phyloP scores from a whole-genome alignment of 257 asterid genomes.

The Fraxinus excelsior region DNA sequence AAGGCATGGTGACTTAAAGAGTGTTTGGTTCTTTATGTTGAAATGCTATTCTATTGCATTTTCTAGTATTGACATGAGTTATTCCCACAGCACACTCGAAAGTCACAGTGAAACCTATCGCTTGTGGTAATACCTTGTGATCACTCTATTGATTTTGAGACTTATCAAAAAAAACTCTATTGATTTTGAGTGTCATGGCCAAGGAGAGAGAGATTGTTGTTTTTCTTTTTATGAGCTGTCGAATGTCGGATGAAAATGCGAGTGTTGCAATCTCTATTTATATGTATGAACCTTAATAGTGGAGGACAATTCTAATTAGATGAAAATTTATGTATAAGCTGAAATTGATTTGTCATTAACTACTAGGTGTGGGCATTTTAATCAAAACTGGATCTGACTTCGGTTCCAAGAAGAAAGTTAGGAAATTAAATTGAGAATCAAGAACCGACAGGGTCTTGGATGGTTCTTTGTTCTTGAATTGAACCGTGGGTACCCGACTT shows the following conservation, averaged over 20 bases:
- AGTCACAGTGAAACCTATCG: not conserved
- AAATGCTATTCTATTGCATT: not conserved
- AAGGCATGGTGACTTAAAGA: not conserved
- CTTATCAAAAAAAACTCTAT: too few species aligned
- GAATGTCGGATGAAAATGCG: not conserved
- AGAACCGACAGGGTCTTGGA: too few species aligned
- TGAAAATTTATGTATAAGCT: slow-evolving; percentile 14
- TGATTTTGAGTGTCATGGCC: not conserved
- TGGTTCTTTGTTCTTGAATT: too few species aligned
- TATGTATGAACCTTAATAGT: not conserved
- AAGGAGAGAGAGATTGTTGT: not conserved
- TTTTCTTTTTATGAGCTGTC: slow-evolving; percentile 8
- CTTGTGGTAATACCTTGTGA: not conserved
- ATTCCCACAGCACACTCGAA: not conserved
- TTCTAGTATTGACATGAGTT: not conserved
- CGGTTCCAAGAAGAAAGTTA: too few species aligned
- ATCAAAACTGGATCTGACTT: too few species aligned
- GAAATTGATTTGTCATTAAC: slow-evolving; percentile 4
- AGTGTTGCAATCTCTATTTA: not conserved
- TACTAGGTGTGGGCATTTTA: too few species aligned
- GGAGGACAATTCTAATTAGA: not conserved
- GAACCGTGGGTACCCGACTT: too few species aligned
- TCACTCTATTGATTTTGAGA: not conserved
- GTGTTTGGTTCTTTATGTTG: not conserved
- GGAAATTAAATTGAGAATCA: too few species aligned